Conservation (phyloP, 163 green algal genomes). For the Scenedesmus sp. region DNA sequence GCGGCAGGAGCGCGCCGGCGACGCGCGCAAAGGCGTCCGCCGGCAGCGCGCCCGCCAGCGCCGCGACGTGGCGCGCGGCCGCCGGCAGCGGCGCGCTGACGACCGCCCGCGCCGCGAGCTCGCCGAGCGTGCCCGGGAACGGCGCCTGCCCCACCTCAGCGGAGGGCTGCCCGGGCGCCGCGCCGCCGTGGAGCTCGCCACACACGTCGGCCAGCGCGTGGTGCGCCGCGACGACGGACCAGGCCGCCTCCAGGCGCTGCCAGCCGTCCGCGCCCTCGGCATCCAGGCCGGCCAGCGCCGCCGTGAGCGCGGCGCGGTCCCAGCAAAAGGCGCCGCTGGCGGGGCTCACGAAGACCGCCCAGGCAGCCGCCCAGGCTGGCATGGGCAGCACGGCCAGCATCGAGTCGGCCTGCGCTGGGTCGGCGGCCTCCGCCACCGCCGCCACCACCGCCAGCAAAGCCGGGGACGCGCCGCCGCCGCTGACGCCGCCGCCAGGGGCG, state of each 20-base stretch:
- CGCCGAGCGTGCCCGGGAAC: no score
- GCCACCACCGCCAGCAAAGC: no score
- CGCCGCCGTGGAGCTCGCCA: neutral
- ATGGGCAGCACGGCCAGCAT: constrained; percentile 23
- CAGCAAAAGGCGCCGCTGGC: constrained; percentile 19
- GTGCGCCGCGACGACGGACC: constrained; percentile 19
- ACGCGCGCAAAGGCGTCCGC: constrained; percentile 8
- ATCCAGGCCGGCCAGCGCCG: neutral
- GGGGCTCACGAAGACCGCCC: constrained; percentile 19
- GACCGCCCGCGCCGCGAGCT: no score
- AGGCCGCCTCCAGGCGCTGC: constrained; percentile 23
- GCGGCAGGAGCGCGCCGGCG: neutral
- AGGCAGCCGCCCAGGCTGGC: constrained; percentile 18
- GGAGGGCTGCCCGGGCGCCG: no score
- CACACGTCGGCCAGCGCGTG: neutral
- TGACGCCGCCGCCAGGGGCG: no score
- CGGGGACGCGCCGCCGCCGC: no score
- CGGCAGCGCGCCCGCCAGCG: constrained; percentile 8
- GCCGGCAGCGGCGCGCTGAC: neutral
- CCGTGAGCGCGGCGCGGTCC: constrained; percentile 6
- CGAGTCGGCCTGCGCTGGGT: neutral
- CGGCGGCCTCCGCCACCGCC: neutral
- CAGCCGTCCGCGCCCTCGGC: neutral
- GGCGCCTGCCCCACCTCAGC: no score
- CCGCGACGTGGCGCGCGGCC: constrained; percentile 17